Evolutionary conservation across 2,329 filamentous ascomycete genomes (phyloP), one percentile per base, ranked within the genome.

Genomic region (Pseudohalonectria lignicola): DNA sequence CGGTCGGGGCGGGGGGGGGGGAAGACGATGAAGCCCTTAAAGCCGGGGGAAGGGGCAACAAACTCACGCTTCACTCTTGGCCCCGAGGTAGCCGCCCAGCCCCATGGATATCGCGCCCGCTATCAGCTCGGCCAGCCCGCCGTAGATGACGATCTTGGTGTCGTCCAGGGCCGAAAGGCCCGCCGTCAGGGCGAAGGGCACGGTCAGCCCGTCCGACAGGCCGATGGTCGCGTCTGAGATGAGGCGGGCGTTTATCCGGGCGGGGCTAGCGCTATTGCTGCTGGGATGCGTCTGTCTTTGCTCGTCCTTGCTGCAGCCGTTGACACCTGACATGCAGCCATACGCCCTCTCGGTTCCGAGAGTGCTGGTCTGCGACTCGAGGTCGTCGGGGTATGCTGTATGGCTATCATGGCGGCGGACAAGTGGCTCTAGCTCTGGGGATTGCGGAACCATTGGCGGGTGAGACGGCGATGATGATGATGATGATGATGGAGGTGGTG

Each of bases 91-190:
- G 7, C 77, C 80, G 19, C 81, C 79, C 7, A 86, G 63, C 2
- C 82, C 82, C 82, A 86, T 86, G 29, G 74, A 80, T 43, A 86
- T 82, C 43, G 77, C 74, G 15, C 82, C 81, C 1, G 79, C 78
- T 50, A 82, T 79, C 38, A 86, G 66, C 60, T 86, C 81, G 4
- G 81, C 81, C 30, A 84, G 63, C 9, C 81, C 82, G 31, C 77
- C 81, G 42, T 79, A 74, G 36, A 88, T 73, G 48, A 81, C 76
- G 7, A 79, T 69, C 34, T 67, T 69, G 33, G 74, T 76, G 51
- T 74, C 66, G 15, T 74, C 75, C 35, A 81, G 62, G 31, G 69
- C 67, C 3, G 74, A 76, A 3, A 86, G 63, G 13, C 82, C 82
- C 1, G 82, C 81, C 0, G 81, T 86, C 29, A 86, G 62, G 19